A percentile compares a stretch with the other conserved stretches of the same genome.
Conservation (phyloP, 2,329 filamentous ascomycete genomes). For the Hirsutella minnesotensis region DNA sequence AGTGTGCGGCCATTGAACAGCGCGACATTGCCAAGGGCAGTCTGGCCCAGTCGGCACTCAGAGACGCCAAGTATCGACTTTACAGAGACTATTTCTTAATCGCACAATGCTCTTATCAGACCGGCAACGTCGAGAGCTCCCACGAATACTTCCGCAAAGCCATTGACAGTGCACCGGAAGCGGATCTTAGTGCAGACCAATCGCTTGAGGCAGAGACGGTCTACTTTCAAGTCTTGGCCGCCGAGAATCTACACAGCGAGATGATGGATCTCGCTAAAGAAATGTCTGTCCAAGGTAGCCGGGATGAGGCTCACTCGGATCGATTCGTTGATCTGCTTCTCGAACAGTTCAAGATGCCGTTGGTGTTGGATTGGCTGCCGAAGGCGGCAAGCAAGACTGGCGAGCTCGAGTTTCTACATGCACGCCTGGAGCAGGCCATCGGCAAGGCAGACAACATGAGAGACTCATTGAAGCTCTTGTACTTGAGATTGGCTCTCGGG, state of each 20-base stretch:
- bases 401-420: constrained; percentile 16
- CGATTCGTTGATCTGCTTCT: constrained; percentile 24
- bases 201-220: constrained; percentile 25
- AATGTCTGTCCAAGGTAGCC: constrained; percentile 15
- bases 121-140: constrained; percentile 18
- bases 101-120: constrained; percentile 22
- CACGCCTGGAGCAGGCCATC: constrained; percentile 19
- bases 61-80: constrained; percentile 23
- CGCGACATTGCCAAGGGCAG: constrained; percentile 14
- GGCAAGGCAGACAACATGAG: constrained; percentile 19
- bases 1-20: constrained; percentile 23
- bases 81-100: constrained; percentile 28
- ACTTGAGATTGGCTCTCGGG: constrained; percentile 24
- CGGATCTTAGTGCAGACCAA: constrained; percentile 15
- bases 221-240: constrained; percentile 23
- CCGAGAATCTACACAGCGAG: constrained; percentile 22
- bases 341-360: constrained; percentile 18
- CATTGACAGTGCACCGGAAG: constrained; percentile 16
- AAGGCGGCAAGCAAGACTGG: constrained; percentile 24
- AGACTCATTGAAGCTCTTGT: constrained; percentile 23
- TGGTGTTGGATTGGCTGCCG: constrained; percentile 27
- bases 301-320: constrained; percentile 12
- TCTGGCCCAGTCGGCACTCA: constrained; percentile 12
- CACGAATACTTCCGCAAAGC: constrained; percentile 25
- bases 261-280: constrained; percentile 23